These are phyloP conservation scores for Penicillium desertorum DNA, from an alignment of 495 filamentous ascomycete genomes.

Conservation along the genomic window DNA sequence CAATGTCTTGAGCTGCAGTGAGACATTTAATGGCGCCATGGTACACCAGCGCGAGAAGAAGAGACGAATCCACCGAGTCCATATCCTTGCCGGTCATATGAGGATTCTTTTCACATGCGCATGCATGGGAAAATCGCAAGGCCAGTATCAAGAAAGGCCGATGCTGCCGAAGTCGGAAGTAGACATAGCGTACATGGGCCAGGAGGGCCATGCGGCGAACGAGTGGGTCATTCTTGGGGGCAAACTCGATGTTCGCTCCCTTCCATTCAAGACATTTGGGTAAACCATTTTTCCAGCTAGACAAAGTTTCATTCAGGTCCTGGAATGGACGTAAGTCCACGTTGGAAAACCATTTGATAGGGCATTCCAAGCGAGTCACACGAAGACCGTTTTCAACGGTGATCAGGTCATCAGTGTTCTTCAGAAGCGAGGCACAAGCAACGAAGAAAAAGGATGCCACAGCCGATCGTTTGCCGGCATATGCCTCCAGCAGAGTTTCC, in stretches of 20 bases:
- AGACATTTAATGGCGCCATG: too few species aligned
- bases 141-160: too few species aligned
- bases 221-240: background rate
- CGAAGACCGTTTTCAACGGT: background rate
- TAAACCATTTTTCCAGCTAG: background rate
- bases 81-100: too few species aligned
- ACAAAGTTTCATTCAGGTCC: background rate
- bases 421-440: background rate
- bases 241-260: background rate
- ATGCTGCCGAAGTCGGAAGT: too few species aligned
- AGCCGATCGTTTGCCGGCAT: too few species aligned
- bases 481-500: too few species aligned
- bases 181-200: too few species aligned
- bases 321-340: background rate
- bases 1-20: too few species aligned
- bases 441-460: background rate
- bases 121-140: too few species aligned
- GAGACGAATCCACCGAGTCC: too few species aligned
- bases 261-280: background rate
- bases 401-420: background rate
- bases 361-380: background rate
- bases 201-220: constrained; percentile 15
- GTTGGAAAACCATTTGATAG: background rate
- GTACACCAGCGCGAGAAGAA: too few species aligned
- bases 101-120: too few species aligned